These are phyloP conservation scores for Rosa rugosa DNA, from an alignment of 306 rosid species.

Conservation along the genomic window DNA sequence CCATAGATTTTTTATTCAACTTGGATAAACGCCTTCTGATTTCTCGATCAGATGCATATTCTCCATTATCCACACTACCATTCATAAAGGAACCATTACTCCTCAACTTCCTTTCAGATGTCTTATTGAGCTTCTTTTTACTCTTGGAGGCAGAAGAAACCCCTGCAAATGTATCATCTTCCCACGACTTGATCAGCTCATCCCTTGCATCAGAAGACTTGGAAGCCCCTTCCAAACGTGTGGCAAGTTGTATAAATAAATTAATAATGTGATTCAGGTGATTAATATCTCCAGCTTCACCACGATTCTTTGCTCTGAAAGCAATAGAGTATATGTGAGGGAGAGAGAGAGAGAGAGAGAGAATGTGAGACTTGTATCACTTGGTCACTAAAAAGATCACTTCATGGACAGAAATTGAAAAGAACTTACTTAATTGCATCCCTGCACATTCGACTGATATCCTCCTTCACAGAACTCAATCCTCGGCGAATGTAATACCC, in stretches of 20 bases:
- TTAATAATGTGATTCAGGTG: slow-evolving; percentile 66
- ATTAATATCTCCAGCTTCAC: slow-evolving; percentile 77
- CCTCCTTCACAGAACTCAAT: slow-evolving; percentile 82
- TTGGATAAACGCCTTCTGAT: slow-evolving; percentile 75
- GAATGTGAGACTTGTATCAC: background rate
- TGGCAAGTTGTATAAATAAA: slow-evolving; percentile 72
- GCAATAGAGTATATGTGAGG: background rate
- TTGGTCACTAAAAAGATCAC: background rate
- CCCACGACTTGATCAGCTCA: slow-evolving; percentile 55
- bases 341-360: slow-evolving; percentile 4
- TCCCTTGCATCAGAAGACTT: slow-evolving; percentile 63
- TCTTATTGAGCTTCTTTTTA: slow-evolving; percentile 66
- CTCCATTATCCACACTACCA: slow-evolving; percentile 61
- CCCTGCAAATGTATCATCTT: slow-evolving; percentile 48
- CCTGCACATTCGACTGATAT: slow-evolving; percentile 93
- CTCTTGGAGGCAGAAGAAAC: slow-evolving; percentile 52
- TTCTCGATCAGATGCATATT: slow-evolving; percentile 81
- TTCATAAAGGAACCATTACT: slow-evolving; percentile 60
- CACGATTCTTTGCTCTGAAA: slow-evolving; percentile 74
- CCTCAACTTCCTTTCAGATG: slow-evolving; percentile 68
- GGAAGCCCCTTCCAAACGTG: slow-evolving; percentile 63
- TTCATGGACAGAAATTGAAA: background rate
- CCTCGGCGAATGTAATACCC: slow-evolving; percentile 91
- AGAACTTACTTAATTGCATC: slow-evolving; percentile 88
- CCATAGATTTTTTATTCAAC: slow-evolving; percentile 71